Conservation (phyloP, 2,329 filamentous ascomycete genomes). For the Cercospora brassicicola region DNA sequence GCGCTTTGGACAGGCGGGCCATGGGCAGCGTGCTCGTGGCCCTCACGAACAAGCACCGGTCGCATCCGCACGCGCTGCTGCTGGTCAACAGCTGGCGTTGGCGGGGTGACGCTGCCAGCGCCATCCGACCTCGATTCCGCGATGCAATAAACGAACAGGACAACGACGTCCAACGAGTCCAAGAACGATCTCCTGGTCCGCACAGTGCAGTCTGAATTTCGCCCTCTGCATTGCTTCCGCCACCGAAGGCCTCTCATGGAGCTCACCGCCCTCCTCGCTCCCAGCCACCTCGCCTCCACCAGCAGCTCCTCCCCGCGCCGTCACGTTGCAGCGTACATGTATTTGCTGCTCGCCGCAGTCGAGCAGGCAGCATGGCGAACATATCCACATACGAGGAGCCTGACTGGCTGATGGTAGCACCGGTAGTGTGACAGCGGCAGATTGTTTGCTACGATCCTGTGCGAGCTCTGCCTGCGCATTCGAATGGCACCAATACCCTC, state of each 20-base stretch:
- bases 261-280: background rate
- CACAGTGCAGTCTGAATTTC: background rate
- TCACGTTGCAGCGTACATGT: background rate
- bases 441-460: background rate
- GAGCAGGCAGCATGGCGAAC: background rate
- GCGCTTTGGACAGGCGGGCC: conserved; percentile 48
- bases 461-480: background rate
- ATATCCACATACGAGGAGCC: background rate
- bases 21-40: conserved; percentile 43
- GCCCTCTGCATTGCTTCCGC: background rate
- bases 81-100: background rate
- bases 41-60: conserved; percentile 6
- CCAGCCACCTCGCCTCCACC: background rate
- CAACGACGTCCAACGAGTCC: background rate
- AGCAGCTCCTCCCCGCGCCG: background rate
- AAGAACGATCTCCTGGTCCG: background rate
- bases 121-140: background rate
- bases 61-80: conserved; percentile 3
- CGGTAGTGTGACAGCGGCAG: background rate
- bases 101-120: background rate
- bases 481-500: background rate
- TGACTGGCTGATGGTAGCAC: background rate
- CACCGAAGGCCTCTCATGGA: background rate
- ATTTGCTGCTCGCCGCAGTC: background rate
- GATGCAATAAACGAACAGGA: background rate